Conservation (phyloP, 2,329 filamentous ascomycete species). For the Ophiostoma ulmi region DNA sequence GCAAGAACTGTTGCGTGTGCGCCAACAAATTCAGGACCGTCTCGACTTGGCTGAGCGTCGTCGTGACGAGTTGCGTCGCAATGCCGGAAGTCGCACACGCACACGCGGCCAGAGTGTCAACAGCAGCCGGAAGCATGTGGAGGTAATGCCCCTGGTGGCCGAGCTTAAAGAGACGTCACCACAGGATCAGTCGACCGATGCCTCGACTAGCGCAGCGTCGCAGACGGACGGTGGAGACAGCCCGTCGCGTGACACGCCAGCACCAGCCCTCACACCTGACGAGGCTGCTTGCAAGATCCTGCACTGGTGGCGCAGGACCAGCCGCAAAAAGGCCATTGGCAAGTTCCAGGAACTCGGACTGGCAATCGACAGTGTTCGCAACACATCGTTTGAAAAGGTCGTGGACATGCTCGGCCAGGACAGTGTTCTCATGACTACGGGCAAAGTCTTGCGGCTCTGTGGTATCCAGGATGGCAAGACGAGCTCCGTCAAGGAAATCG, state of each 20-base stretch:
- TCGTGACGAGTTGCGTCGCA: constrained; percentile 59
- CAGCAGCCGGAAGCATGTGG: constrained; percentile 45
- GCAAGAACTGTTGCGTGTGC: constrained; percentile 63
- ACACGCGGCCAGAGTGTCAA: constrained; percentile 50
- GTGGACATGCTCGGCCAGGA: constrained; percentile 62
- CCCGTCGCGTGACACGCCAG: constrained; percentile 29
- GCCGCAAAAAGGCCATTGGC: constrained; percentile 55
- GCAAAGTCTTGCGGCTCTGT: constrained; percentile 63
- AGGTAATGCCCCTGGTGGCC: constrained; percentile 45
- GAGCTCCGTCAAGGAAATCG: constrained; percentile 62
- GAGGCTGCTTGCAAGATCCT: constrained; percentile 63
- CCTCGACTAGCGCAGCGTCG: neutral
- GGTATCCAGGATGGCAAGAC: constrained; percentile 61
- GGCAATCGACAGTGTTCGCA: constrained; percentile 63
- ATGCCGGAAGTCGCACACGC: constrained; percentile 45
- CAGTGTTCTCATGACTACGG: constrained; percentile 60
- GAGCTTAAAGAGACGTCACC: constrained; percentile 45
- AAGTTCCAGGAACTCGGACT: constrained; percentile 63
- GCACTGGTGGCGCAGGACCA: constrained; percentile 60
- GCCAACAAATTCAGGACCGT: constrained; percentile 72
- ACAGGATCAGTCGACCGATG: constrained; percentile 5
- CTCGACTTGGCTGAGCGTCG: constrained; percentile 71
- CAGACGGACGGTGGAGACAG: neutral
- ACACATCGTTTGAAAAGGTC: constrained; percentile 69
- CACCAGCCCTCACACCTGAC: constrained; percentile 36